Base-by-base conservation (phyloP, 805 yeast species). In the Myxozyma lipomycoides region DNA sequence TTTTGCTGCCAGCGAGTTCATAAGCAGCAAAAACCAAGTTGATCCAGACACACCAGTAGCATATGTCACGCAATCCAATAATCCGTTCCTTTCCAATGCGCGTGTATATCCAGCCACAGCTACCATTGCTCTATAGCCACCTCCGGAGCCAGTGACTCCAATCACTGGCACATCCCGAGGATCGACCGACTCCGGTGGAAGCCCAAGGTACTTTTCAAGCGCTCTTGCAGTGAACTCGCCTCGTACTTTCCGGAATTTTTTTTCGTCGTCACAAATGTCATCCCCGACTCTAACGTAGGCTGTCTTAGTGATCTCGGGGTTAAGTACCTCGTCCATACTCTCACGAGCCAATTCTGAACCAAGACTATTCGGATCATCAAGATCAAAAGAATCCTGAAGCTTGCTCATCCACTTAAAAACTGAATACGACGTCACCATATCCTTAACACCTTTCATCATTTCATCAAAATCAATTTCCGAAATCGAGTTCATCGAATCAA, bases 71-170 rank as follows among this genome's bases (percentile, higher is more conserved):
- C 63, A 59, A 38, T 60, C 61, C 5, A 60, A 49, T 12, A 60
- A 48, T 1, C 62, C 62, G 6, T 50, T 41, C 3, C 40, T 38
- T 32, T 58, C 44, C 24, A 57, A 47, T 37, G 60, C 50, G 15
- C 28, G 23, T 28, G 60, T 40, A 39, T 59, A 60, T 12, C 63
- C 63, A 5, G 60, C 44, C 22, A 60, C 48, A 2, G 63, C 61
- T 10, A 51, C 43, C 58, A 60, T 46, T 1, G 63, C 62, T 15
- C 63, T 44, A 42, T 57, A 57, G 15, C 63, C 63, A 23, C 63
- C 63, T 12, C 63, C 63, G 19, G 63, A 60, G 19, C 63, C 63
- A 7, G 61, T 54, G 37, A 60, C 43, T 3, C 58, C 63, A 30
- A 60, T 58, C 19, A 46, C 48, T 3, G 63, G 63, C 15, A 60